Base-by-base conservation (phyloP, 345 rosid species). In the Populus tremula region DNA sequence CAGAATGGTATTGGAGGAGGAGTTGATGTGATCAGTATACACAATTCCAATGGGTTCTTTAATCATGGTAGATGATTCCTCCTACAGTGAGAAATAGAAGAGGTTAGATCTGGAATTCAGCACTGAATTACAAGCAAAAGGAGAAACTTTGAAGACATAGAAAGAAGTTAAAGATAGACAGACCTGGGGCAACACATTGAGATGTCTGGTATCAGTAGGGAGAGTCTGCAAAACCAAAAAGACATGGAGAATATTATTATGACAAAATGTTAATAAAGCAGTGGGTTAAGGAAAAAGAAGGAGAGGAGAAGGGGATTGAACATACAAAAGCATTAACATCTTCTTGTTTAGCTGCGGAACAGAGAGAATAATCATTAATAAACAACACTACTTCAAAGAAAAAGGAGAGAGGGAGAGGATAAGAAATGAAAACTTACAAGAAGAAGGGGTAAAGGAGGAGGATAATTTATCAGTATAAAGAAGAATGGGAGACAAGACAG, bases 161-260 rank as follows among this genome's bases (percentile, higher is more conserved):
- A 5, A 31, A 1, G 39, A 13, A 35, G 17, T 21, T 53, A 1
- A 38, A 9, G 63, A 67, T 36, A 61, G 54, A n/a, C 1, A 1
- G 71, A 93, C 98, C 94, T 89, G 92, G 1, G 91, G 93, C 76
- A 95, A 86, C 76, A 91, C 84, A 87, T 93, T 90, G 36, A 93
- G 84, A 78, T 81, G 98, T 50, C 74, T 78, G 36, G 72, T 63
- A 29, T 91, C 91, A 39, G 90, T 89, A 67, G 84, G 80, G 56
- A 85, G 80, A 75, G 87, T 87, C 96, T 96, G 91, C 78, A 75
- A 69, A 71, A 54, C 6, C 36, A 61, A 43, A 66, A 29, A 74
- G 41, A 70, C 39, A 8, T n/a, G 53, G 72, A 36, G 9, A 67
- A 67, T 29, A 31, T 21, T 36, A 23, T 23, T 13, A 1, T 8